Evolutionary conservation across 1,284 basidiomycete species (phyloP).

Genomic region (Ganoderma sinense): DNA sequence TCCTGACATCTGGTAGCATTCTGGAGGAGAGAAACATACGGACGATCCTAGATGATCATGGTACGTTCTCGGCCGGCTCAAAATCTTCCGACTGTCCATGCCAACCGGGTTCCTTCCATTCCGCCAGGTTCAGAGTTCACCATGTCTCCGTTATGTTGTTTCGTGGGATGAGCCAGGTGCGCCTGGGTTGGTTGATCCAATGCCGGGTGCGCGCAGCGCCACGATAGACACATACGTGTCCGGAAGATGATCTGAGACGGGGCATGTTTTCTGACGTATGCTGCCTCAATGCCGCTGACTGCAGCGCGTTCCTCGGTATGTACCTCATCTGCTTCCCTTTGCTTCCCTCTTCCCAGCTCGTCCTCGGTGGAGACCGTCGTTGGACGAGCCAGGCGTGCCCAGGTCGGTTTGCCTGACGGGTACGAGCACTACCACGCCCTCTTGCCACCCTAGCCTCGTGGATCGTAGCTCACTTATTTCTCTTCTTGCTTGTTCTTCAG

Average conservation of each 20-base stretch:
- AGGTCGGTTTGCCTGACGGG: neutral
- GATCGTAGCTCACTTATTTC: too few species aligned
- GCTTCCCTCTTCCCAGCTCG: neutral
- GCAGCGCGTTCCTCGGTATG: neutral
- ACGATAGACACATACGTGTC: neutral
- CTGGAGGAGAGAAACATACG: too few species aligned
- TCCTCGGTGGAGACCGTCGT: neutral
- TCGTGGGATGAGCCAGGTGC: neutral
- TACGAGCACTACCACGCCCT: neutral
- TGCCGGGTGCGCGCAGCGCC: neutral
- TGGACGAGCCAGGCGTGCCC: too few species aligned
- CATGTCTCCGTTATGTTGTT: neutral
- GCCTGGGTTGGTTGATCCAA: neutral
- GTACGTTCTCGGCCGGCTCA: too few species aligned
- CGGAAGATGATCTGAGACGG: neutral
- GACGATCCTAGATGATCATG: too few species aligned
- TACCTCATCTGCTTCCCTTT: neutral
- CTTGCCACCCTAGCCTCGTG: too few species aligned
- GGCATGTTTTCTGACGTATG: too few species aligned
- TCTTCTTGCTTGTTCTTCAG: too few species aligned
- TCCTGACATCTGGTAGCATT: too few species aligned
- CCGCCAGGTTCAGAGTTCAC: too few species aligned
- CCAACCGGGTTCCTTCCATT: neutral
- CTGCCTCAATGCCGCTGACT: neutral
- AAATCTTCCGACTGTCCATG: too few species aligned